These are phyloP conservation scores for Avena atlantica DNA, from an alignment of 176 grass and related monocot genomes.

Conservation along the genomic window DNA sequence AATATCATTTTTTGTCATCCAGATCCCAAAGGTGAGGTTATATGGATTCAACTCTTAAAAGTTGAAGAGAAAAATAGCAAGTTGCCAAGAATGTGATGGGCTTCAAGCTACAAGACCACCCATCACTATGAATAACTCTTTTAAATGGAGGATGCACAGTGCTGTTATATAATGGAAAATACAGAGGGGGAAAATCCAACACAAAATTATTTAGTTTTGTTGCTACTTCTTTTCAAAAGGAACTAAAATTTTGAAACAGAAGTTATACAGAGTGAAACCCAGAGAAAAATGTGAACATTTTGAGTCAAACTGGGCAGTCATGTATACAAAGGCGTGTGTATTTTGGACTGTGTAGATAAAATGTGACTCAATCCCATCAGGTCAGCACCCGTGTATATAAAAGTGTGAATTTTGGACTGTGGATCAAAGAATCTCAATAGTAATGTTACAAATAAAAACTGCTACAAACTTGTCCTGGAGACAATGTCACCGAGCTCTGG, in stretches of 20 bases:
- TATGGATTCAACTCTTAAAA: background rate
- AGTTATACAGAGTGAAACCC: background rate
- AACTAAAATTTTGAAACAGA: background rate
- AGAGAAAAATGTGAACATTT: background rate
- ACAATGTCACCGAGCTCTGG: constrained; percentile 23
- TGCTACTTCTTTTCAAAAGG: background rate
- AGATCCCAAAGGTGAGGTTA: background rate
- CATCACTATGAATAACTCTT: constrained; percentile 23
- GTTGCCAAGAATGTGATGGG: background rate
- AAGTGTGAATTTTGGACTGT: constrained; percentile 46
- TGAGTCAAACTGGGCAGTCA: constrained; percentile 15
- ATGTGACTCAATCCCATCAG: constrained; percentile 14
- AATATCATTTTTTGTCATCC: background rate
- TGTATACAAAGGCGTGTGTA: constrained; percentile 23
- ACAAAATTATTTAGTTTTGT: background rate
- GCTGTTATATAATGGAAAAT: background rate
- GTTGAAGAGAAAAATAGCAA: background rate
- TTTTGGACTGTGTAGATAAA: constrained; percentile 45
- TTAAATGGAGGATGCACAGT: constrained; percentile 19
- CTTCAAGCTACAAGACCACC: background rate
- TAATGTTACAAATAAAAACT: constrained; percentile 48
- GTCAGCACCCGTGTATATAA: constrained; percentile 21
- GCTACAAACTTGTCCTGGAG: constrained; percentile 59
- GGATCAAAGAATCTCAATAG: constrained; percentile 40
- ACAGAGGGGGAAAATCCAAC: background rate